Evolutionary conservation across 306 rosid genomes (phyloP).

Genomic region (Glycine latifolia): DNA sequence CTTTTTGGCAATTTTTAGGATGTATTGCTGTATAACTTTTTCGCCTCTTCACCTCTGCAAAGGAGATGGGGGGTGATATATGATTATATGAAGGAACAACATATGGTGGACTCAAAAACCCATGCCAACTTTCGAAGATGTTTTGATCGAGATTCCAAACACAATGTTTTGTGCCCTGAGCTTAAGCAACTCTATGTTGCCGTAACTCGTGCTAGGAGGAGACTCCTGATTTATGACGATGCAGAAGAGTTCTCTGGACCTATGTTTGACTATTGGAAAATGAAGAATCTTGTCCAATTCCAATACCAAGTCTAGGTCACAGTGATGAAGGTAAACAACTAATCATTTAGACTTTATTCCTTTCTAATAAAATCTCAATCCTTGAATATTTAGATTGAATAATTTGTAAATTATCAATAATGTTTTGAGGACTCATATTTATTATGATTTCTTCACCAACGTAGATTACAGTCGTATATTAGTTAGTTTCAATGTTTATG

Average conservation of each 20-base stretch:
- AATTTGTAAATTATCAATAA: too few relatives aligned
- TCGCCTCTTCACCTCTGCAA: conserved; percentile 63
- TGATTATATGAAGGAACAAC: conserved; percentile 60
- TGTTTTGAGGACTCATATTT: not conserved
- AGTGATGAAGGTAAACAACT: conserved; percentile 55
- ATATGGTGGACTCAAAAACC: conserved; percentile 50
- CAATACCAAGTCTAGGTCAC: conserved; percentile 51
- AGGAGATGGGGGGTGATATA: conserved; percentile 69
- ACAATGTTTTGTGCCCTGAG: conserved; percentile 73
- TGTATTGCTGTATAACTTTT: conserved; percentile 74
- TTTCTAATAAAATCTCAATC: not conserved
- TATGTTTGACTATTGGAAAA: conserved; percentile 66
- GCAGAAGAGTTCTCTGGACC: conserved; percentile 49
- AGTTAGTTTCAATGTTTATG: too few relatives aligned
- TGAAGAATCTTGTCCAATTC: conserved; percentile 59
- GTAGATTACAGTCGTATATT: not conserved
- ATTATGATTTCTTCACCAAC: not conserved
- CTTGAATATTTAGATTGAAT: not conserved
- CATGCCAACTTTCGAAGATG: not conserved
- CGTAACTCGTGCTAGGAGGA: conserved; percentile 65
- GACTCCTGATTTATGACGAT: conserved; percentile 71
- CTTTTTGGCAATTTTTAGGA: conserved; percentile 49
- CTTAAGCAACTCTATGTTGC: conserved; percentile 75
- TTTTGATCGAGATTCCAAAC: conserved; percentile 49
- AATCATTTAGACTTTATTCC: not conserved